Evolutionary conservation across 495 filamentous ascomycete genomes (phyloP), one percentile per base, ranked within the genome.

Genomic region (Gamarada debralockiae): DNA sequence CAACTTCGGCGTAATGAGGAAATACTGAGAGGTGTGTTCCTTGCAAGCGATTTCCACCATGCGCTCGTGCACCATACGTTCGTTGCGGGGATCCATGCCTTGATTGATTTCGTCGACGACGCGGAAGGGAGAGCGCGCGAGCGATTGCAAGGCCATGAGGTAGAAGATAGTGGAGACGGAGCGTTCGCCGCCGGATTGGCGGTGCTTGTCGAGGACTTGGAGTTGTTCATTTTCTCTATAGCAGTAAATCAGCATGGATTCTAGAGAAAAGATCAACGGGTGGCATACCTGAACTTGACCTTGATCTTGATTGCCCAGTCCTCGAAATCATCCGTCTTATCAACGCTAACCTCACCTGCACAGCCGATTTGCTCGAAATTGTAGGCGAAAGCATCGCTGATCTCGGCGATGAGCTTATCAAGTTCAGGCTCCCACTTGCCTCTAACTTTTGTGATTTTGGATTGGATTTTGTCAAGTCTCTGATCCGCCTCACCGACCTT

Each of bases 31-130:
- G 20, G 84, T 87, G 58, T 82, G 75, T 64, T 87, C 81, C 58
- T 77, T 74, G 58, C 92, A 96, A 38, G 92, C 92, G 65, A 95
- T 93, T 63, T 92, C 89, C 1, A 97, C 91, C 84, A 99, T 89
- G 47, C 95, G 85, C 61, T 90, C 89, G 69, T 99, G 93, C 12
- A 97, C 95, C 78, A 97, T 91, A 38, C 93, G 83, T 72, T 98
- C 93, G 69, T 98, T 98, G 39, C 95, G 82, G 20, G 95, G 92
- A 69, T 98, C 93, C 93, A 98, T 98, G 55, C 93, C 93, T 73
- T 98, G 93, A 62, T 98, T 98, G 73, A 98, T 98, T 70, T 98
- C 93, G 71, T 98, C 93, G 49, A 99, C 93, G 36, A 97, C 93
- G 48, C 93, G 91, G 84, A 99, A 99, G n/a, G 93, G 93, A 2